A percentile compares a stretch with the other conserved stretches of the same genome.
These are phyloP conservation scores for Sclerotinia nivalis DNA, from an alignment of 2,329 filamentous ascomycete species.

Conservation along the genomic window DNA sequence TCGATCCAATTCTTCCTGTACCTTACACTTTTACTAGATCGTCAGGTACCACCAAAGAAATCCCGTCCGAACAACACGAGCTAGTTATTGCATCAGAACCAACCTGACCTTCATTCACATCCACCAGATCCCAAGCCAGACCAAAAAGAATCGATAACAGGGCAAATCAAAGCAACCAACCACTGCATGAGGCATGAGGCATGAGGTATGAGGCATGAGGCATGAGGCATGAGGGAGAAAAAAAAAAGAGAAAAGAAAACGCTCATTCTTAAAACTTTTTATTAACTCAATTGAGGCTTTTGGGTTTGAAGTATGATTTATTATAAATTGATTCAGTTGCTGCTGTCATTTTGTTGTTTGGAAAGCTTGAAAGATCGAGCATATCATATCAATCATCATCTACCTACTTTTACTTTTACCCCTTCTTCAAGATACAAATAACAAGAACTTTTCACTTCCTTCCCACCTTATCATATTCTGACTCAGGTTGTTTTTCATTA, in stretches of 20 bases:
- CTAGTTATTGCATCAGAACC: constrained; percentile 4
- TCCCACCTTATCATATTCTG: background rate
- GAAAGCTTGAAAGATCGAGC: constrained; percentile 11
- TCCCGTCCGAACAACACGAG: constrained; percentile 11
- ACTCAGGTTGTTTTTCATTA: background rate
- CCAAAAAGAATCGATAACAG: background rate
- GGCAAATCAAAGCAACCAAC: background rate
- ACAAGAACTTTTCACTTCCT: background rate
- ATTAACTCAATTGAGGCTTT: constrained; percentile 11
- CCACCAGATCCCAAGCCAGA: background rate
- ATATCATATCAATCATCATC: background rate
- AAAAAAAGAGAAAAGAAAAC: background rate
- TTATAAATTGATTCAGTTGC: constrained; percentile 17
- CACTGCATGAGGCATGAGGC: constrained; percentile 2
- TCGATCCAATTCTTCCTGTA: background rate
- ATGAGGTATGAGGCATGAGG: background rate
- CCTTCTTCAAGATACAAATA: background rate
- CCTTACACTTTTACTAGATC: constrained; percentile 16
- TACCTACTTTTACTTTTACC: background rate
- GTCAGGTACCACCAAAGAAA: constrained; percentile 20
- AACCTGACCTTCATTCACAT: constrained; percentile 1
- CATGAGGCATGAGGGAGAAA: background rate
- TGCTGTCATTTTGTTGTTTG: background rate
- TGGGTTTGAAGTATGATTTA: constrained; percentile 3
- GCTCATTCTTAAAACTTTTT: constrained; percentile 7